Evolutionary conservation across 495 filamentous ascomycete species (phyloP).

Genomic region (Penicillium maclennaniae): DNA sequence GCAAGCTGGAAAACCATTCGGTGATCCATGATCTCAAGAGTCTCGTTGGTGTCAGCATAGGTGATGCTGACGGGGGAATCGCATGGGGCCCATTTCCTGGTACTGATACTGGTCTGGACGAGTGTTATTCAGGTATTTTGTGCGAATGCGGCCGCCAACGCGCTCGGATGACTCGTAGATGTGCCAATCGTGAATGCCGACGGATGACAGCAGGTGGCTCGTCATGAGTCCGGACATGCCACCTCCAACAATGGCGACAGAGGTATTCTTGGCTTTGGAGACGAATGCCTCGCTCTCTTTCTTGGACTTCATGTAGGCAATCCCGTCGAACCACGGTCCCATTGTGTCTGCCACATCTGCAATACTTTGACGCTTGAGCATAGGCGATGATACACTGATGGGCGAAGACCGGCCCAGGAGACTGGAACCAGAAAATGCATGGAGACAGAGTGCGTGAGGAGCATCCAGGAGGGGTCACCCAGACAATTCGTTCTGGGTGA

Average conservation of each 20-base stretch:
- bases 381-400: constrained; percentile 14
- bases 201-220: constrained; percentile 44
- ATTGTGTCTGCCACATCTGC: constrained; percentile 46
- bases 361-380: constrained; percentile 25
- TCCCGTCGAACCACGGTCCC: constrained; percentile 69
- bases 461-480: constrained; percentile 30
- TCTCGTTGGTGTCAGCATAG: constrained; percentile 50
- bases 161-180: constrained; percentile 49
- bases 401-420: constrained; percentile 26
- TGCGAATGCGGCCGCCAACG: constrained; percentile 58
- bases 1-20: constrained; percentile 62
- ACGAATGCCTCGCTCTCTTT: constrained; percentile 51
- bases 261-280: constrained; percentile 41
- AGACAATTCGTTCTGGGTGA: constrained; percentile 31
- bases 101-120: constrained; percentile 63
- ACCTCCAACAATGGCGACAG: constrained; percentile 60
- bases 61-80: constrained; percentile 53
- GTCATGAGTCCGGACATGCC: constrained; percentile 68
- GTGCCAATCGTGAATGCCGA: constrained; percentile 53
- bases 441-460: constrained; percentile 27
- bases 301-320: constrained; percentile 55
- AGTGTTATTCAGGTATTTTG: constrained; percentile 54
- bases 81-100: constrained; percentile 74
- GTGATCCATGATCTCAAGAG: constrained; percentile 53
- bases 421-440: constrained; percentile 26